These are phyloP conservation scores for Lachancea sp. DNA, from an alignment of 805 yeast genomes.

Conservation along the genomic window DNA sequence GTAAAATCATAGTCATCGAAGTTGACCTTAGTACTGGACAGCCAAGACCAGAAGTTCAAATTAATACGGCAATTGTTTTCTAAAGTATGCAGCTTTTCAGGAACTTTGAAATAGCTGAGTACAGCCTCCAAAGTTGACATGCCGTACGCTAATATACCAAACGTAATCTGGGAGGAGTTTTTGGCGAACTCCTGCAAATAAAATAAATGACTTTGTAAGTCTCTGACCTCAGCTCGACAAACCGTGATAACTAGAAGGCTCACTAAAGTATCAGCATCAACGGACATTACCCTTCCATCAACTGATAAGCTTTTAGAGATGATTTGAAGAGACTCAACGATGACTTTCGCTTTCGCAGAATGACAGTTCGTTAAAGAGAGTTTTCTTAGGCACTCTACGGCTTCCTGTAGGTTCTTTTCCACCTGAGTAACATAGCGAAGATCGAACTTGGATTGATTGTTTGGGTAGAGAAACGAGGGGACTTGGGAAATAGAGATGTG, in stretches of 20 bases:
- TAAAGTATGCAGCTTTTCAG: slow-evolving; percentile 28
- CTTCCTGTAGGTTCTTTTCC: slow-evolving; percentile 43
- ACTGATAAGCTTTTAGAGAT: slow-evolving; percentile 36
- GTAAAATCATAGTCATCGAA: slow-evolving; percentile 6
- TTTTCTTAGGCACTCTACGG: slow-evolving; percentile 47
- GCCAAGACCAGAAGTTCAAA: slow-evolving; percentile 46
- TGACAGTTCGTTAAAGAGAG: slow-evolving; percentile 43
- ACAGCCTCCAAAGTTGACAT: slow-evolving; percentile 82
- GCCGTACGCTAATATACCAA: slow-evolving; percentile 69
- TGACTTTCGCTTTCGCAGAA: slow-evolving; percentile 40
- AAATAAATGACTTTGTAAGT: slow-evolving; percentile 56
- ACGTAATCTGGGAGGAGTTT: slow-evolving; percentile 35
- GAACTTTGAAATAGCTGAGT: slow-evolving; percentile 47
- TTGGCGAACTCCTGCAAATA: slow-evolving; percentile 59
- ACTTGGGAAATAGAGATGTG: slow-evolving; percentile 39
- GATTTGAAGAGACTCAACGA: slow-evolving; percentile 46
- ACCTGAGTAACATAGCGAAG: slow-evolving; percentile 26
- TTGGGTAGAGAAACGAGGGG: slow-evolving; percentile 40
- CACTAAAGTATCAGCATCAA: slow-evolving; percentile 79
- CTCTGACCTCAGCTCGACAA: slow-evolving; percentile 50
- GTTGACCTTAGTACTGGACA: slow-evolving; percentile 33
- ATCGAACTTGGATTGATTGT: slow-evolving; percentile 25
- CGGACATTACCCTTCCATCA: slow-evolving; percentile 21
- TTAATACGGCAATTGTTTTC: slow-evolving; percentile 45
- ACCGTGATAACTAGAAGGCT: slow-evolving; percentile 68